Percentiles rank a stretch among this genome's conserved stretches.
These are phyloP conservation scores for Gryganskiella cystojenkinii DNA, from an alignment of 192 early-diverging fungal genomes.

Conservation along the genomic window DNA sequence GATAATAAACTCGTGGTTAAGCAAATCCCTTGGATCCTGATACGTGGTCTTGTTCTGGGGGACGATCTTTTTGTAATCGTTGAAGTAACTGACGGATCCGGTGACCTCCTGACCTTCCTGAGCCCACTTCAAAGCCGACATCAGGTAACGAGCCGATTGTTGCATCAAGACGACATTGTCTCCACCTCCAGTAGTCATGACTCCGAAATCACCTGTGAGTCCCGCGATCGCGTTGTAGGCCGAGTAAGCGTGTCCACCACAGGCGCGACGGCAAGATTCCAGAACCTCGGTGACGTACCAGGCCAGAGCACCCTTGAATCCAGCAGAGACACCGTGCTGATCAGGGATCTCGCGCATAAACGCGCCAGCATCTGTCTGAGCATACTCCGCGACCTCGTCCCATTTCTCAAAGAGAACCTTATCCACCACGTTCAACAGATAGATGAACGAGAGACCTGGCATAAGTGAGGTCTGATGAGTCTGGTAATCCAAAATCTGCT, in stretches of 20 bases:
- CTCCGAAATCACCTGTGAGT: conserved; percentile 65
- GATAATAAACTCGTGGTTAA: conserved; percentile 24
- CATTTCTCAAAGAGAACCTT: conserved; percentile 28
- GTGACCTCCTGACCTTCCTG: conserved; percentile 23
- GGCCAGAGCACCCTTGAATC: conserved; percentile 57
- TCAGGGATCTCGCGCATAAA: conserved; percentile 59
- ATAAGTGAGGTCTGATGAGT: conserved; percentile 64
- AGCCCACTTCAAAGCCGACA: conserved; percentile 23
- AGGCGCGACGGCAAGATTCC: conserved; percentile 58
- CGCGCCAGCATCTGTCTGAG: conserved; percentile 51
- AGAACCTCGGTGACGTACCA: conserved; percentile 62
- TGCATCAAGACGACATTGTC: conserved; percentile 48
- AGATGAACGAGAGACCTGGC: conserved; percentile 62
- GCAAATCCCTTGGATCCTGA: conserved; percentile 32
- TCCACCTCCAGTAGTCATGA: conserved; percentile 64
- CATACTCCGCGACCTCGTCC: conserved; percentile 43
- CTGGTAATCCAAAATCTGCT: conserved; percentile 74
- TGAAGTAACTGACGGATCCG: conserved; percentile 51
- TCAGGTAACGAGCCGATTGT: conserved; percentile 54
- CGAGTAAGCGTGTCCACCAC: conserved; percentile 73
- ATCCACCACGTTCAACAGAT: conserved; percentile 47
- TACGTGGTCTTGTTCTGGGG: conserved; percentile 8
- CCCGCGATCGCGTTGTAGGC: conserved; percentile 68
- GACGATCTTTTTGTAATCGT: conserved; percentile 25
- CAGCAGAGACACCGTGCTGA: conserved; percentile 62